Conservation (phyloP, 2,329 filamentous ascomycete genomes). For the Cadophora sp. region DNA sequence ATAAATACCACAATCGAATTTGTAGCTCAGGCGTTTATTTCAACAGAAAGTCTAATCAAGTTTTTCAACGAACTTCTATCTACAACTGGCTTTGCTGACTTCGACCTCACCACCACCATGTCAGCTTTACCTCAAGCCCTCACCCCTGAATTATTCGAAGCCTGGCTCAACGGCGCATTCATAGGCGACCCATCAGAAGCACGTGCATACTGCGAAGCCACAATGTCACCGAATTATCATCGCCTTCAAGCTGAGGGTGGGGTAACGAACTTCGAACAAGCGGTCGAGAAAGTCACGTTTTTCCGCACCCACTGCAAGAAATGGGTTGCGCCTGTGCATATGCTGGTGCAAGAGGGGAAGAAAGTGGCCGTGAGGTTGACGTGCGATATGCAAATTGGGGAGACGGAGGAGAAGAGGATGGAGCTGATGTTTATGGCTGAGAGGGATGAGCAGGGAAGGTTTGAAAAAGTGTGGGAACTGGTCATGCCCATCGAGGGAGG, state of each 20-base stretch:
- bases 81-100: neutral
- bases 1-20: neutral
- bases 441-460: slow-evolving; percentile 4
- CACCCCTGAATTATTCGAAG: neutral
- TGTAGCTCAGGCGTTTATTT: neutral
- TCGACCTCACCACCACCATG: neutral
- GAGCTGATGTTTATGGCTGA: slow-evolving; percentile 11
- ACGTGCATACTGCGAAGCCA: slow-evolving; percentile 1
- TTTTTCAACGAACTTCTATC: neutral
- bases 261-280: neutral
- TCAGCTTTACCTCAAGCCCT: neutral
- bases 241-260: neutral
- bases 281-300: neutral
- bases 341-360: neutral
- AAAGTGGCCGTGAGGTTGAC: neutral
- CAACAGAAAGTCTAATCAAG: no score
- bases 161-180: neutral
- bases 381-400: neutral
- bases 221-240: neutral
- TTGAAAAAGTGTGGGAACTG: neutral
- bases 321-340: neutral
- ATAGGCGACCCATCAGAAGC: neutral
- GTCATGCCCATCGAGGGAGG: neutral
- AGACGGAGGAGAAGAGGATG: neutral
- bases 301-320: slow-evolving; percentile 6